Base-by-base conservation (phyloP, 2,329 filamentous ascomycete genomes). In the Ophiosphaerella herpotricha region DNA sequence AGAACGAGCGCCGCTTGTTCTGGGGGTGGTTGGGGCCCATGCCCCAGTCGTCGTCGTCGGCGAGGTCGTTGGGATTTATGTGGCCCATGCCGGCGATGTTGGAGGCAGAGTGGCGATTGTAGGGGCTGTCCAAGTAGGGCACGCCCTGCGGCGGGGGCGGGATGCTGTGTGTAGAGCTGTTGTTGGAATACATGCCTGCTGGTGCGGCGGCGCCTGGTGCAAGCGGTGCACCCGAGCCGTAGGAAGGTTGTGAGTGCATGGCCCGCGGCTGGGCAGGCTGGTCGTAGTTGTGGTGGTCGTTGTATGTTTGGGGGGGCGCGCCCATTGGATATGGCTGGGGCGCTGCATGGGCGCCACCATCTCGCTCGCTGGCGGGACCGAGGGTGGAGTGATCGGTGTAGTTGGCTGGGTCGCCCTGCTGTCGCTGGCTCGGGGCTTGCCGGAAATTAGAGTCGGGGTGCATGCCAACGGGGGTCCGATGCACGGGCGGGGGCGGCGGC, bases 1-100 rank as follows among this genome's bases (percentile, higher is more conserved):
- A 73, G 70, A 87, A 82, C 32, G 87, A 85, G 57, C 78, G 81
- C 52, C 82, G 80, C 69, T 79, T 77, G 62, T 70, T 74, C 64
- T 67, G 64, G 7, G 53, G 39, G 72, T 51, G 75, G 60, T 82
- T 86, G 13, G 63, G 64, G 4, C 82, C 80, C 43, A 94, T 80
- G 1, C 88, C 91, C 68, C 96, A 92, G 64, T 96, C 92, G 24
- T 90, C 91, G 66, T 97, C 92, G 69, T 96, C 92, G 18, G 83
- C 83, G 57, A 96, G 92, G 12, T 87, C 85, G 64, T 89, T 85
- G 2, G 91, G 91, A 68, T 96, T 86, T 51, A 94, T 81, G 43
- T 72, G 68, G 43, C 72, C 82, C 63, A 73, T 65, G 7, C 58
- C 63, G 4, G 69, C 66, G 36, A 67, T 64, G 52, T 65, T 60